Evolutionary conservation across 306 rosid genomes (phyloP).

Genomic region (Quercus parvula): DNA sequence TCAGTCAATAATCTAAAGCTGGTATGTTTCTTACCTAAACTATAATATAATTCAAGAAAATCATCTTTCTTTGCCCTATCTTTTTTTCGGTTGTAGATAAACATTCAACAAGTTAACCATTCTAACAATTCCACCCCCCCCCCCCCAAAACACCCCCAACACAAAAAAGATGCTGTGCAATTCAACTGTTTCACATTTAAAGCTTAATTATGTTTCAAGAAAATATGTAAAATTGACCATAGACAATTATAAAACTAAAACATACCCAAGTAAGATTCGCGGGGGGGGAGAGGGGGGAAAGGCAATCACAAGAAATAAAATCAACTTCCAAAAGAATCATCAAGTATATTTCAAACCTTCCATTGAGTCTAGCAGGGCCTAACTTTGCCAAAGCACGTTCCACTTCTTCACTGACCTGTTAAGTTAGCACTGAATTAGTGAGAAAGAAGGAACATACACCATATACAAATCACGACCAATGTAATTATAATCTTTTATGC

Average conservation of each 20-base stretch:
- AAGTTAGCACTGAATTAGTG: conserved; percentile 11
- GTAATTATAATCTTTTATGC: background rate
- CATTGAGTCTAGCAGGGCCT: conserved; percentile 73
- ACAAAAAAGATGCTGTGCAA: background rate
- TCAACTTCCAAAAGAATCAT: conserved; percentile 11
- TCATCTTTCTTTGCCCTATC: background rate
- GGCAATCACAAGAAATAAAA: conserved; percentile 7
- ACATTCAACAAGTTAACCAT: background rate
- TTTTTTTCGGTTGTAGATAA: background rate
- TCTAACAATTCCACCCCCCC: background rate
- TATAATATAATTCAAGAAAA: background rate
- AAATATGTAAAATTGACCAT: too few relatives aligned
- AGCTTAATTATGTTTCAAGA: too few relatives aligned
- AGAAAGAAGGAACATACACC: conserved; percentile 4
- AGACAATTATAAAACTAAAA: too few relatives aligned
- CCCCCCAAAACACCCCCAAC: background rate
- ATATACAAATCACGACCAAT: background rate
- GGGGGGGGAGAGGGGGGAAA: too few relatives aligned
- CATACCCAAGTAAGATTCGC: too few relatives aligned
- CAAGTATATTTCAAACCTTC: conserved; percentile 53
- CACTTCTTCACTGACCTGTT: conserved; percentile 95
- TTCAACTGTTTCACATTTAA: background rate
- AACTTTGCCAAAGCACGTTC: conserved; percentile 90
- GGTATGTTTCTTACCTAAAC: background rate
- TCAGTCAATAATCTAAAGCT: background rate